Conservation (phyloP, 306 rosid species). For the Gleditsia sinensis region DNA sequence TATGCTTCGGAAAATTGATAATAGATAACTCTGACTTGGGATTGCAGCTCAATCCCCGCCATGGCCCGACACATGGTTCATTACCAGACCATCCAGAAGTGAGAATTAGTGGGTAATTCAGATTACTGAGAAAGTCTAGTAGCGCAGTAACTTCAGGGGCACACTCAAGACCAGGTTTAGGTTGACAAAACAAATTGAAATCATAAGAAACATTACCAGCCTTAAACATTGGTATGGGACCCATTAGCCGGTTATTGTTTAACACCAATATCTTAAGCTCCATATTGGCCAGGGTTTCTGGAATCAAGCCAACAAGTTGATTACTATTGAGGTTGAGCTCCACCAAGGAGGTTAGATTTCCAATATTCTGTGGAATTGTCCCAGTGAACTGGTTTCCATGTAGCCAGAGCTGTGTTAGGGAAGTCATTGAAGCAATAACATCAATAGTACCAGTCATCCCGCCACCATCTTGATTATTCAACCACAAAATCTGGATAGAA, state of each 20-base stretch:
- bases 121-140: conserved; percentile 55
- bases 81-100: conserved; percentile 69
- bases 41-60: conserved; percentile 74
- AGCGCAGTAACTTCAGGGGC: conserved; percentile 58
- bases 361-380: conserved; percentile 62
- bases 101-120: conserved; percentile 63
- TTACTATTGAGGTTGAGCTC: conserved; percentile 75
- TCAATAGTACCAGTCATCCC: conserved; percentile 67
- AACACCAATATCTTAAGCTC: conserved; percentile 58
- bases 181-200: conserved; percentile 65
- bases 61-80: conserved; percentile 62
- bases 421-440: conserved; percentile 64
- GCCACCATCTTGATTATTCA: conserved; percentile 63
- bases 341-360: conserved; percentile 53
- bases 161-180: conserved; percentile 61
- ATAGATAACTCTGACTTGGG: conserved; percentile 45
- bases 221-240: conserved; percentile 74
- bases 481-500: conserved; percentile 68
- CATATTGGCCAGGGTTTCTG: conserved; percentile 58
- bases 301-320: conserved; percentile 66
- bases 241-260: conserved; percentile 67
- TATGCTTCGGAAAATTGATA: conserved; percentile 57
- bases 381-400: conserved; percentile 78
- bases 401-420: conserved; percentile 65
- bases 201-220: conserved; percentile 49